phyloP scores from a whole-genome alignment of 2,329 filamentous ascomycete genomes.

The Monilinia polystroma region DNA sequence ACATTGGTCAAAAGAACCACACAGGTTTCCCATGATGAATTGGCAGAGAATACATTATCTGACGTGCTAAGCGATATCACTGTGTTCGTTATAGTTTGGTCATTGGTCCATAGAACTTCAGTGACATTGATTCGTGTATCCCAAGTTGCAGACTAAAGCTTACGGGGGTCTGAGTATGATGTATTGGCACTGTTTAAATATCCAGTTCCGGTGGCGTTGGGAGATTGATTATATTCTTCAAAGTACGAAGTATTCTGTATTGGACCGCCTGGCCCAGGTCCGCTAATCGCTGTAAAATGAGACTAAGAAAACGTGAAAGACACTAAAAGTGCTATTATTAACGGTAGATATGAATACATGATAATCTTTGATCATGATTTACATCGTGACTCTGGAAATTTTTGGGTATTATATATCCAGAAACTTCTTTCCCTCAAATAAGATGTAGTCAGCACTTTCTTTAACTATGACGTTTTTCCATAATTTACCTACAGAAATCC shows the following conservation, averaged over 20 bases:
- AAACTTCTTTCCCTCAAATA: background rate
- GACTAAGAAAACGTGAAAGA: background rate
- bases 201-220: conserved; percentile 1
- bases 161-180: background rate
- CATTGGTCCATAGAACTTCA: conserved; percentile 6
- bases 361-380: background rate
- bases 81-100: conserved; percentile 1
- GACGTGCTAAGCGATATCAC: background rate
- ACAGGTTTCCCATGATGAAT: conserved; percentile 18
- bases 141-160: background rate
- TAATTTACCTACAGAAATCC: background rate
- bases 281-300: background rate
- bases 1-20: background rate
- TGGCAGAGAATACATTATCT: background rate
- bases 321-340: background rate
- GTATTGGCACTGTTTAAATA: background rate
- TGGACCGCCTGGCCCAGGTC: background rate
- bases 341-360: background rate
- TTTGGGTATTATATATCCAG: background rate
- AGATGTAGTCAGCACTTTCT: background rate
- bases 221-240: background rate
- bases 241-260: conserved; percentile 9
- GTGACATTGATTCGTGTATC: conserved; percentile 11
- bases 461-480: background rate
- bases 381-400: background rate